Conservation (phyloP, 352 stramenopile genomes). For the Poterioochromonas sp. region DNA sequence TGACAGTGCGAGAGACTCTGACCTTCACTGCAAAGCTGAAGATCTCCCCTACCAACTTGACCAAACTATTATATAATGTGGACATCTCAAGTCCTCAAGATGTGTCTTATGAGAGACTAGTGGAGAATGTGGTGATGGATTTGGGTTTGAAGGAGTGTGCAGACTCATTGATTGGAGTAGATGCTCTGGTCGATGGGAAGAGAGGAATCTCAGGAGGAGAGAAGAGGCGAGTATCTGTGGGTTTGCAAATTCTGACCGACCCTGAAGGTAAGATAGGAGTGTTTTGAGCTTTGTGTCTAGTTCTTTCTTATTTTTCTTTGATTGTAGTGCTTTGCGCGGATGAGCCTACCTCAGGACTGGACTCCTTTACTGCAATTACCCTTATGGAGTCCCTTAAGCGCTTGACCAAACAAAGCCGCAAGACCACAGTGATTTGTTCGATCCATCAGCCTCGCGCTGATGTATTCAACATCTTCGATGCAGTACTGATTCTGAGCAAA, state of each 20-base stretch:
- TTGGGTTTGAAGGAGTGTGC: slow-evolving; percentile 15
- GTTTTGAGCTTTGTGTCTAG: not conserved
- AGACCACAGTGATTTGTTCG: not conserved
- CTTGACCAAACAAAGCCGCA: not conserved
- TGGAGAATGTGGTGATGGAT: not conserved
- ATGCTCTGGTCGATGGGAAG: not conserved
- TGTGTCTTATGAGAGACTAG: not conserved
- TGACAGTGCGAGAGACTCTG: slow-evolving; percentile 26
- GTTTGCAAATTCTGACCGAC: slow-evolving; percentile 63
- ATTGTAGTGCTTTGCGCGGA: slow-evolving; percentile 60
- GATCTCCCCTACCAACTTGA: too few species aligned
- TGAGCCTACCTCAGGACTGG: slow-evolving; percentile 49
- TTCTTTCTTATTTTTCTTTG: not conserved
- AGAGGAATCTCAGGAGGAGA: slow-evolving; percentile 64
- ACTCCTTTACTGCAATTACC: slow-evolving; percentile 40
- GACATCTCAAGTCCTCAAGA: not conserved
- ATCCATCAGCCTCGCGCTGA: slow-evolving; percentile 19
- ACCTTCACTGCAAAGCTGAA: not conserved
- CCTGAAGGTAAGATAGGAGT: slow-evolving; percentile 52
- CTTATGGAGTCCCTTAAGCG: slow-evolving; percentile 5
- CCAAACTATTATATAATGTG: too few species aligned
- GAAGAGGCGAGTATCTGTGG: slow-evolving; percentile 66
- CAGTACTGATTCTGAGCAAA: not conserved
- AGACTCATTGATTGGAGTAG: not conserved
- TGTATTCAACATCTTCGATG: slow-evolving; percentile 24